Evolutionary conservation across 73 alveolate species (phyloP), one percentile per base, ranked within the genome.

Genomic region (Uronychia setigera): DNA sequence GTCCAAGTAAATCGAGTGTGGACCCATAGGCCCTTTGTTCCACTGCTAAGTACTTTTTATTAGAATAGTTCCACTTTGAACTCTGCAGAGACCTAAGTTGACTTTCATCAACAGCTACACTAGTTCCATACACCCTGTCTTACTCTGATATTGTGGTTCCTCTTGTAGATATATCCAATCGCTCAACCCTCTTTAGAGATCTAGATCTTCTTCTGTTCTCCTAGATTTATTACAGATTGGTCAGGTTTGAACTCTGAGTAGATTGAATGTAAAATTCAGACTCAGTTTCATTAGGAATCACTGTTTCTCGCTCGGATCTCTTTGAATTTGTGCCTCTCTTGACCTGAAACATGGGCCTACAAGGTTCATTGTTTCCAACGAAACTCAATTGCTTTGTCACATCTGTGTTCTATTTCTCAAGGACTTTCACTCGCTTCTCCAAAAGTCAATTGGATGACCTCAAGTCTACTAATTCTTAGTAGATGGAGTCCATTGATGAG

Each of bases 281-380:
- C 67, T 46, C 5, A 46, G 67, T 46, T 19, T 46, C 67, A 19
- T 5, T 46, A 19, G 67, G 67, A 19, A 46, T 5, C 19, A 19
- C 5, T 5, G 67, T 5, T 11, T 46, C 67, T 19, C 67, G 5
- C 67, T 46, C 67, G 19, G n/a, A 11, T 75, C 75, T 83, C 28
- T 46, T 46, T 5, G 67, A 46, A 5, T 46, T 11, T 5, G n/a
- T 33, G 25, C 26, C 31, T 34, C 84, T 60, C 46, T 35, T 32
- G 60, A 33, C 31, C 35, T 83, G 57, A n/a, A 83, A 77, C 75
- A 85, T 58, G 46, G 91, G 91, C 32, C 91, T 32, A 1, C 85
- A 27, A 9, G 91, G 91, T 57, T 85, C 91, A 57, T 77, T 85
- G 77, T 85, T 85, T 0, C 91, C 91, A 0, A 85, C 91, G 32